A percentile compares a stretch with the other conserved stretches of the same genome.
Evolutionary conservation across 108 stramenopile species (phyloP).

Genomic region (Aurantiochytrium sp.): DNA sequence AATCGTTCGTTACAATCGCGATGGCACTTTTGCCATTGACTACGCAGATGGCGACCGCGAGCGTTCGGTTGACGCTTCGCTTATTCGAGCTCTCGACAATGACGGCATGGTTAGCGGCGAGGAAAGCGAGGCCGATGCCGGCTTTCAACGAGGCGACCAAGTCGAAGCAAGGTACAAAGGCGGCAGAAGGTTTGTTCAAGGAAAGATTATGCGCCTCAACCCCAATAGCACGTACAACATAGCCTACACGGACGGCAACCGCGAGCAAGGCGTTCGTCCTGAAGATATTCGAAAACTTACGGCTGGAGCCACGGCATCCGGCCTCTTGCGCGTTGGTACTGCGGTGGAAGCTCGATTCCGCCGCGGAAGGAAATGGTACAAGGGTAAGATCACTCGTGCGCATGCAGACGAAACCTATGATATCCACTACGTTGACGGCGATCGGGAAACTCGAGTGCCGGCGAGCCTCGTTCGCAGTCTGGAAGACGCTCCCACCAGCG

Average conservation of each 20-base stretch:
- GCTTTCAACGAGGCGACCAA: not conserved
- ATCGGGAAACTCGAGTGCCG: conserved; percentile 20
- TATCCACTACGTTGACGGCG: conserved; percentile 40
- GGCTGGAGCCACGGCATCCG: not conserved
- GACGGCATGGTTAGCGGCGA: not conserved
- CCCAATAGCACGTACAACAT: conserved; percentile 31
- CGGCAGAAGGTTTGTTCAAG: conserved; percentile 21
- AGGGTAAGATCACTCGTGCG: conserved; percentile 28
- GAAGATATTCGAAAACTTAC: conserved; percentile 17
- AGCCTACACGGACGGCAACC: conserved; percentile 40
- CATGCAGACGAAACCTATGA: conserved; percentile 37
- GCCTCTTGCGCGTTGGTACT: conserved; percentile 25
- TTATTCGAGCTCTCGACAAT: not conserved
- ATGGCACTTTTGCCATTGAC: conserved; percentile 39
- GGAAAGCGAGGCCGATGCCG: not conserved
- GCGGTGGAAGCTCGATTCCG: conserved; percentile 44
- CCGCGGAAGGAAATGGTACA: conserved; percentile 25
- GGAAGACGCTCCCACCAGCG: not conserved
- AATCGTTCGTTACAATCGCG: conserved; percentile 22
- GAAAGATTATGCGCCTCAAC: conserved; percentile 20
- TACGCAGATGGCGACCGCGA: conserved; percentile 46
- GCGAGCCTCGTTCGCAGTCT: not conserved
- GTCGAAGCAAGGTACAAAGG: conserved; percentile 16
- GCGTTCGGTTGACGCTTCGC: not conserved
- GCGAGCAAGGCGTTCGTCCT: conserved; percentile 30